Evolutionary conservation across 1,284 basidiomycete species (phyloP), one percentile per base, ranked within the genome.

Genomic region (Ceratorhiza oryzae-sativae): DNA sequence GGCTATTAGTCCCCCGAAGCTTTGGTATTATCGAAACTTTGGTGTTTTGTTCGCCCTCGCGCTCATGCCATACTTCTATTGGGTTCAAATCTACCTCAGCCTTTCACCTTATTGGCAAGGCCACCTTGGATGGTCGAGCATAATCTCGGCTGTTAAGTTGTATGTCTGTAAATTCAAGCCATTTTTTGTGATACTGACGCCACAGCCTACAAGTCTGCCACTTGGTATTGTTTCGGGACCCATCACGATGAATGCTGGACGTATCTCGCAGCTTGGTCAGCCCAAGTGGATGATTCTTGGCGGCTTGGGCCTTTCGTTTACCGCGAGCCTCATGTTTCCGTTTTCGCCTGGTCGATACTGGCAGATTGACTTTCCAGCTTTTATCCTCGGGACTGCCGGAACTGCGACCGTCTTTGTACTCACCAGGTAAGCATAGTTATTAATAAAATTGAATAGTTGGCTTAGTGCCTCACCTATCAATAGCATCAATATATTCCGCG

Each of bases 401-500:
- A 68, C 20, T 1, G n/a, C 65, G 15, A 18, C 46, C 36, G 60
- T 72, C 20, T 72, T 63, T 67, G 73, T 75, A 18, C 73, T 59
- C 18, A 75, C 25, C 62, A 78, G 76, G 74, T 75, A 65, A 48
- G 70, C 53, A 4, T 20, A 23, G 15, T 23, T 18, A 3, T 70
- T 1, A 27, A 30, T 18, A 12, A 27, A 27, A 30, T n/a, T 27
- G 10, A n/a, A 30, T 12, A 51, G 9, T 51, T 9, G 15, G 45
- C 61, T 6, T 48, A 25, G 9, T 32, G 34, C 46, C 42, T 13
- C 30, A 18, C 5, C 27, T 36, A 3, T 60, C 13, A n/a, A 20
- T 45, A 86, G 84, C 75, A 85, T 88, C 71, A 85, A 85, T 12
- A 82, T 87, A 49, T 84, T 87, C 78, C 82, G 80, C 51, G 80